Base-by-base conservation (phyloP, 495 filamentous ascomycete species). In the Penicillium salamii region DNA sequence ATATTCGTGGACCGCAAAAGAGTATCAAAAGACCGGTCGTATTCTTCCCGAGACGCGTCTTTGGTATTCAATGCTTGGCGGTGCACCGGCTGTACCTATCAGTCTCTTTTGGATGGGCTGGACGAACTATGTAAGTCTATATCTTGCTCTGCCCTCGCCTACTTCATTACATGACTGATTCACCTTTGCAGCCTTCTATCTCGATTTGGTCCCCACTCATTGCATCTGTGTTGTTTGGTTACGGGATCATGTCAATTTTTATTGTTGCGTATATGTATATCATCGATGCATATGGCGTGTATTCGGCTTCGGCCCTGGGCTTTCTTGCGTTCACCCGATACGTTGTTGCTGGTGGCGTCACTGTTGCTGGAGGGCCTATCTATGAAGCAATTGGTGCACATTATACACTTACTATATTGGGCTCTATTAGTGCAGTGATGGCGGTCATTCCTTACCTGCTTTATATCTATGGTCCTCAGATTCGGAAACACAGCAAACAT, bases 81-180 rank as follows among this genome's bases (percentile, higher is more conserved):
- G 75, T 7, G 78, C 74, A 0, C 71, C 77, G 0, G 65, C 75
- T 0, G 65, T 86, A 3, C 81, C 82, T 0, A 68, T 81, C 36
- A 63, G 63, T 17, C 54, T 86, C 5, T 85, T 85, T 61, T 85
- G 82, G 81, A 78, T 86, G 69, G 83, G 73, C 0, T 82, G 81
- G 81, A 78, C 74, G 2, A 67, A 65, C 50, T 70, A 78, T 45
- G 63, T 66, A 37, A 57, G 60, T 53, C 15, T 7, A n/a, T n/a
- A n/a, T n/a, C n/a, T n/a, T n/a, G n/a, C n/a, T n/a, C n/a, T n/a
- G n/a, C n/a, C n/a, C n/a, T 32, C 5, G 13, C 24, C 3, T 28
- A 3, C 21, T 17, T 31, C 34, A 18, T 15, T 9, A 28, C 31
- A 21, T 12, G 12, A 23, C 36, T 54, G 15, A 40, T 21, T 32